Evolutionary conservation across 1,139 yeast species (phyloP).

Genomic region (Trichomonascaceae sp.): DNA sequence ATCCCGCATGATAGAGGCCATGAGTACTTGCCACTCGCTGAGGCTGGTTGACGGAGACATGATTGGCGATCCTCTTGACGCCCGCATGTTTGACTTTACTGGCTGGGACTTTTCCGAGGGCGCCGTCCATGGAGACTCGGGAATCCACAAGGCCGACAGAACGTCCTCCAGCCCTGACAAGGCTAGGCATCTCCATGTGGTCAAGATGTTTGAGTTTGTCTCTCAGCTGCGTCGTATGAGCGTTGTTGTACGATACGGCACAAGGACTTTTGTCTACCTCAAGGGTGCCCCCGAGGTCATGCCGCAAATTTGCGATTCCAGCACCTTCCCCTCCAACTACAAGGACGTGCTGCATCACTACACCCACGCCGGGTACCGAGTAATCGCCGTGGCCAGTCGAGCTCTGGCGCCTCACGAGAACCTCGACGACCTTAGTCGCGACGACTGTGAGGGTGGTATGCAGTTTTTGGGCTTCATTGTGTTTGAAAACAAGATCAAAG

Average conservation of each 20-base stretch:
- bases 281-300: slow-evolving; percentile 99
- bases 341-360: slow-evolving; percentile 65
- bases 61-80: slow-evolving; percentile 88
- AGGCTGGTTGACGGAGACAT: slow-evolving; percentile 64
- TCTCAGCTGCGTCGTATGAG: slow-evolving; percentile 86
- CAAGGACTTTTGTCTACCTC: slow-evolving; percentile 39
- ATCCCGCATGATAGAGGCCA: slow-evolving; percentile 26
- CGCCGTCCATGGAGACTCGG: slow-evolving; percentile 26
- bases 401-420: slow-evolving; percentile 9
- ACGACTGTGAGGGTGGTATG: slow-evolving; percentile 52
- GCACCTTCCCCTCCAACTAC: slow-evolving; percentile 60
- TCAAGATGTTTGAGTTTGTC: slow-evolving; percentile 72
- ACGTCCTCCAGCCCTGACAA: slow-evolving; percentile 20
- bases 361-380: slow-evolving; percentile 89
- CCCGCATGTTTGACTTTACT: slow-evolving; percentile 85
- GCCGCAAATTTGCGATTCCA: slow-evolving; percentile 57
- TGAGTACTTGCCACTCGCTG: slow-evolving; percentile 83
- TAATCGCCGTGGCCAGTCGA: slow-evolving; percentile 73
- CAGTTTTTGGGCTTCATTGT: slow-evolving; percentile 77
- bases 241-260: slow-evolving; percentile 43
- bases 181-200: slow-evolving; percentile 36
- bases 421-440: slow-evolving; percentile 32
- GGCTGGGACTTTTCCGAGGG: slow-evolving; percentile 57
- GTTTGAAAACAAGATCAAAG: slow-evolving; percentile 81
- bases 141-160: slow-evolving; percentile 26